phyloP scores from a whole-genome alignment of 2,329 filamentous ascomycete genomes.

The Chaetomium sp. region DNA sequence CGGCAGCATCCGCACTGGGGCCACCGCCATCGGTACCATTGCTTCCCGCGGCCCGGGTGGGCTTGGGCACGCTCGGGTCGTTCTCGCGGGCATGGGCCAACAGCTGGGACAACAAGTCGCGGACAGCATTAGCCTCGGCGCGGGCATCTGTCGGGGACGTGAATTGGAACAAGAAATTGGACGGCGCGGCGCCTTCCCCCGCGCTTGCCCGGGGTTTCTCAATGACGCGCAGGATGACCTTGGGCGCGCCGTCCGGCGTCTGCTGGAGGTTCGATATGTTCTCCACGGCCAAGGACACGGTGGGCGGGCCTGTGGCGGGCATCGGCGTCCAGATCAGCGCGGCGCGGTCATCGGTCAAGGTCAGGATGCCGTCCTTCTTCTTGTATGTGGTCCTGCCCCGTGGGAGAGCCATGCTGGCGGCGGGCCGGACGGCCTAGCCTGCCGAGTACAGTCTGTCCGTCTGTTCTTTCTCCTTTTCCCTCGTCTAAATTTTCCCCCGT shows the following conservation, averaged over 20 bases:
- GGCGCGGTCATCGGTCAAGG: slow-evolving; percentile 65
- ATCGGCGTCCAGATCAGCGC: slow-evolving; percentile 76
- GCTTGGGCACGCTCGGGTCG: slow-evolving; percentile 46
- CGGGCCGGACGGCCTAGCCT: slow-evolving; percentile 5
- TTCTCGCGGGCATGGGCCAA: slow-evolving; percentile 61
- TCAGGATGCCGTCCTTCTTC: slow-evolving; percentile 86
- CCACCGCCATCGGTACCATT: slow-evolving; percentile 25
- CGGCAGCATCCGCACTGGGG: too few relatives aligned
- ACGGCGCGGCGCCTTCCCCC: slow-evolving; percentile 42
- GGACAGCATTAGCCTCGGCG: slow-evolving; percentile 76
- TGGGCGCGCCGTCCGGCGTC: slow-evolving; percentile 77
- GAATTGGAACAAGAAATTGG: slow-evolving; percentile 79
- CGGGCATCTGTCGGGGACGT: slow-evolving; percentile 70
- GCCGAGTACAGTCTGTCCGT: background rate
- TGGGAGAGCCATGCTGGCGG: slow-evolving; percentile 34
- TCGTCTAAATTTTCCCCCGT: too few relatives aligned
- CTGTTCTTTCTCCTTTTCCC: background rate
- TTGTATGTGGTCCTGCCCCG: slow-evolving; percentile 74
- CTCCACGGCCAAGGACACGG: slow-evolving; percentile 62
- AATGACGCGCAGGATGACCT: slow-evolving; percentile 92
- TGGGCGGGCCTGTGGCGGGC: slow-evolving; percentile 53
- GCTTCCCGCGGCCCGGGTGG: slow-evolving; percentile 30
- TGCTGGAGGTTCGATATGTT: slow-evolving; percentile 92
- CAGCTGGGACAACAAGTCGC: slow-evolving; percentile 71
- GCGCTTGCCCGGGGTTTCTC: slow-evolving; percentile 53